A percentile compares a stretch with the other conserved stretches of the same genome.
Evolutionary conservation across 352 stramenopile genomes (phyloP).

Genomic region (Pythium guiyangense): DNA sequence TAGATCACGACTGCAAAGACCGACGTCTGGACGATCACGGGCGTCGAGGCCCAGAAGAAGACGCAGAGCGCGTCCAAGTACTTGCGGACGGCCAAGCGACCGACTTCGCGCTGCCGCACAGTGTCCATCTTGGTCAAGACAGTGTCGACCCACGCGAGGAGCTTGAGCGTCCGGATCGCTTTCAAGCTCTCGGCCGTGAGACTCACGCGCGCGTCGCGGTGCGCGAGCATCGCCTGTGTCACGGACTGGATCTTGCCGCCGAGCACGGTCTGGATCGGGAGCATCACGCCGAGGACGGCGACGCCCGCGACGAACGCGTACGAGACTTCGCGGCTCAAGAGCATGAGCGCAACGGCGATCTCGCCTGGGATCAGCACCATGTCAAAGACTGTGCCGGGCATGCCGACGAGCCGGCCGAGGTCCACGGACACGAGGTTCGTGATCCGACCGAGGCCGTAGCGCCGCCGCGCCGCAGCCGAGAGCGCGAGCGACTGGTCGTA

Average conservation of each 20-base stretch:
- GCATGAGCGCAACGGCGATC: slow-evolving; percentile 65
- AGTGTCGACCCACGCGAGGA: slow-evolving; percentile 57
- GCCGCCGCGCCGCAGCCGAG: slow-evolving; percentile 21
- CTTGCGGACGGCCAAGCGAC: slow-evolving; percentile 69
- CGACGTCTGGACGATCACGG: slow-evolving; percentile 80
- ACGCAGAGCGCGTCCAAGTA: slow-evolving; percentile 88
- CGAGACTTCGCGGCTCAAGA: slow-evolving; percentile 75
- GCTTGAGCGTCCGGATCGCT: slow-evolving; percentile 75
- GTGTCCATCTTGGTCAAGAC: slow-evolving; percentile 44
- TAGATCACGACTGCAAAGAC: slow-evolving; percentile 81
- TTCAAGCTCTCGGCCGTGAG: slow-evolving; percentile 62
- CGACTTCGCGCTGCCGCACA: slow-evolving; percentile 61
- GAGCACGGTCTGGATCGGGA: slow-evolving; percentile 80
- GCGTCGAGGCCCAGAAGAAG: slow-evolving; percentile 89
- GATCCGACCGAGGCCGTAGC: slow-evolving; percentile 53
- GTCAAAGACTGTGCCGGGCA: slow-evolving; percentile 74
- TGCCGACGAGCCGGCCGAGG: slow-evolving; percentile 60
- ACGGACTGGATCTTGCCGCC: slow-evolving; percentile 74
- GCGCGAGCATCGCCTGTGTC: slow-evolving; percentile 65
- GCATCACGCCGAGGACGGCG: slow-evolving; percentile 69
- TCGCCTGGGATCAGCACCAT: slow-evolving; percentile 73
- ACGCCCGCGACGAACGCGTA: slow-evolving; percentile 84
- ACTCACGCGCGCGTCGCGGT: slow-evolving; percentile 78
- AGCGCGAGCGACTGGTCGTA: slow-evolving; percentile 53
- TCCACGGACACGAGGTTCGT: slow-evolving; percentile 82